Conservation (phyloP, 345 rosid genomes). For the Odontarrhena argentea region DNA sequence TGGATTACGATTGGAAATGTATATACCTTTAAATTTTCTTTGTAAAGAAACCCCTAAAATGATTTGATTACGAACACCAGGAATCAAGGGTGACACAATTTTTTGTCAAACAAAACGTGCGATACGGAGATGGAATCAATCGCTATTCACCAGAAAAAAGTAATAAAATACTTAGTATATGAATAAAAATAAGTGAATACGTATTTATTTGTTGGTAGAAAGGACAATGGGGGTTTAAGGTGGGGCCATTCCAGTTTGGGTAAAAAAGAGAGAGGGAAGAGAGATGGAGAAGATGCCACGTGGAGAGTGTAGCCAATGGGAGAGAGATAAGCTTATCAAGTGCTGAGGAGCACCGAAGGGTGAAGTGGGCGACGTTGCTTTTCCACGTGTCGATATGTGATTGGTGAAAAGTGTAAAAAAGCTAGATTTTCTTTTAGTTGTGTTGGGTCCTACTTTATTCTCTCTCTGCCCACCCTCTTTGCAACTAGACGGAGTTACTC, state of each 20-base stretch:
- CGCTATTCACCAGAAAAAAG: neutral
- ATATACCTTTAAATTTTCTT: too few relatives aligned
- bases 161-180: too few relatives aligned
- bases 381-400: conserved; percentile 25
- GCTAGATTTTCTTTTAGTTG: conserved; percentile 34
- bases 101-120: conserved; percentile 8
- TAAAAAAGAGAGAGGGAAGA: conserved; percentile 3
- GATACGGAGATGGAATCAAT: conserved; percentile 5
- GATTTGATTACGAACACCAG: neutral
- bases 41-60: neutral
- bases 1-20: neutral
- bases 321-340: conserved; percentile 45
- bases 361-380: conserved; percentile 34
- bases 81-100: neutral
- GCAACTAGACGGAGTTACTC: conserved; percentile 30
- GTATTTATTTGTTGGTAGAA: conserved; percentile 31
- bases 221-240: conserved; percentile 11
- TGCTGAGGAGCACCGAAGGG: conserved; percentile 37
- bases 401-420: conserved; percentile 2
- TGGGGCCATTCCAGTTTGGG: conserved; percentile 37
- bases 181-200: neutral
- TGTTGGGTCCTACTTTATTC: conserved; percentile 27
- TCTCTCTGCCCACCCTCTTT: conserved; percentile 13
- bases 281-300: conserved; percentile 22
- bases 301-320: conserved; percentile 21